Evolutionary conservation across 2,329 filamentous ascomycete genomes (phyloP).

Genomic region (Pseudonectria foliicola): DNA sequence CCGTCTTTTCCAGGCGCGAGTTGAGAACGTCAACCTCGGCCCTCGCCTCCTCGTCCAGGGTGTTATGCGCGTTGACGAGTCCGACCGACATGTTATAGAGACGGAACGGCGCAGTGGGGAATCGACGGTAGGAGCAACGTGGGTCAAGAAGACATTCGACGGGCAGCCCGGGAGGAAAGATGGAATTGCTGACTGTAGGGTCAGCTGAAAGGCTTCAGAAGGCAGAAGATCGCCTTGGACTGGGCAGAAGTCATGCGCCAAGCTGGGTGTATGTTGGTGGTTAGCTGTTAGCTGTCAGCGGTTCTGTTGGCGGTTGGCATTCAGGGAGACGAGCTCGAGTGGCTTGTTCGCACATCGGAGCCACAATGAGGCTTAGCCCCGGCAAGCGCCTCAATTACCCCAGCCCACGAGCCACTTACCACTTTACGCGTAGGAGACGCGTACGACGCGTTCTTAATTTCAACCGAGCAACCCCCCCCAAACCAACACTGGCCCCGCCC

Average conservation of each 20-base stretch:
- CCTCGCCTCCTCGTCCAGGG: slow-evolving; percentile 58
- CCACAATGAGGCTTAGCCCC: no score
- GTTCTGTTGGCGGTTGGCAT: no score
- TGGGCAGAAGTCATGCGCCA: no score
- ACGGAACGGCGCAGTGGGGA: neutral
- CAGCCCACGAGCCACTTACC: neutral
- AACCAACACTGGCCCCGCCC: slow-evolving; percentile 12
- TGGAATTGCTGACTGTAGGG: neutral
- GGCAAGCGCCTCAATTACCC: neutral
- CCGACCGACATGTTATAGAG: slow-evolving; percentile 43
- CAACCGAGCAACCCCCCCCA: slow-evolving; percentile 13
- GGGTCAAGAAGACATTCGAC: neutral
- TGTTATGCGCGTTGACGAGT: slow-evolving; percentile 37
- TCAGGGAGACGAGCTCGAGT: no score
- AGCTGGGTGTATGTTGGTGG: no score
- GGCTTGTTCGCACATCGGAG: no score
- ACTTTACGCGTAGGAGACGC: slow-evolving; percentile 23
- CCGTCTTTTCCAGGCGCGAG: slow-evolving; percentile 80
- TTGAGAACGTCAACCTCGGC: slow-evolving; percentile 66
- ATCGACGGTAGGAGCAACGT: neutral
- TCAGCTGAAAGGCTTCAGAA: no score
- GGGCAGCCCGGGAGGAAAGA: neutral
- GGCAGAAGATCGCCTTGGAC: no score
- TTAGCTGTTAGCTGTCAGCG: no score
- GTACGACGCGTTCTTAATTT: slow-evolving; percentile 15